Conservation (phyloP, 176 grass and related monocot species). For the Calamus simplicifolius region DNA sequence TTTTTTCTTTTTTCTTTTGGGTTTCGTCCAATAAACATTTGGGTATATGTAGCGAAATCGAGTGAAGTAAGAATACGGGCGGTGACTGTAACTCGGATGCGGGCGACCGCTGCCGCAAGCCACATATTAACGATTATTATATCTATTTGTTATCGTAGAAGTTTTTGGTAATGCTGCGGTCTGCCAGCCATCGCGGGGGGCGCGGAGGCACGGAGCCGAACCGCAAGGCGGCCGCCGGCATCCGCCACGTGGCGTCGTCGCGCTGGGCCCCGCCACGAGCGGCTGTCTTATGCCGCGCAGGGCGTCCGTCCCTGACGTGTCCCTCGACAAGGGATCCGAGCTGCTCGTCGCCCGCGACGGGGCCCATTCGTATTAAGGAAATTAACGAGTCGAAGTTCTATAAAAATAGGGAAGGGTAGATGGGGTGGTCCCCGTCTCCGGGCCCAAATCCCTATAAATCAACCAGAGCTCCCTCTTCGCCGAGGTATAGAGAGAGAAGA, state of each 20-base stretch:
- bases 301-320: not conserved
- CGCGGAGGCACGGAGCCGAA: slow-evolving; percentile 7
- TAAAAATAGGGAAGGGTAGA: not conserved
- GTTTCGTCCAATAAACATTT: too few species aligned
- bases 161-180: too few species aligned
- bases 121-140: too few species aligned
- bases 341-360: not conserved
- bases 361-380: not conserved
- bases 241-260: too few species aligned
- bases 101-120: too few species aligned
- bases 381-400: not conserved
- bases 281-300: slow-evolving; percentile 26
- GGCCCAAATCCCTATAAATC: slow-evolving; percentile 8
- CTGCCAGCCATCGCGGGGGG: not conserved
- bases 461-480: slow-evolving; percentile 8
- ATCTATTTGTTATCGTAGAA: too few species aligned
- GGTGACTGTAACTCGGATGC: too few species aligned
- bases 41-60: too few species aligned
- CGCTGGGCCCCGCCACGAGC: slow-evolving; percentile 13
- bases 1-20: too few species aligned
- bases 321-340: not conserved
- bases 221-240: not conserved
- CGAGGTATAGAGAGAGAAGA: not conserved
- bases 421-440: not conserved
- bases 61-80: too few species aligned